Evolutionary conservation across 768 basidiomycete genomes (phyloP).

Genomic region (Lepiota venenata): DNA sequence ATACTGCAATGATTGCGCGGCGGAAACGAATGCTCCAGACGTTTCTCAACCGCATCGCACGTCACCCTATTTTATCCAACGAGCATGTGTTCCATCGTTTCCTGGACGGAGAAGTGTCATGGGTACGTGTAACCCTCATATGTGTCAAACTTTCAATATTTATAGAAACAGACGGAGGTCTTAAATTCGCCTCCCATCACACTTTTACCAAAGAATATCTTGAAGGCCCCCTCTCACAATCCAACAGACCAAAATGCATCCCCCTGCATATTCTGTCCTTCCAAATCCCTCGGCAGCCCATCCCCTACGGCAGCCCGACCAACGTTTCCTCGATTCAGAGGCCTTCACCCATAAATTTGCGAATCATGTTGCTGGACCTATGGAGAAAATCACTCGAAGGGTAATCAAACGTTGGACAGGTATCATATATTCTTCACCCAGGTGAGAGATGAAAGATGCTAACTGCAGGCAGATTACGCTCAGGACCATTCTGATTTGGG

Average conservation of each 20-base stretch:
- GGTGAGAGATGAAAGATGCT: not conserved
- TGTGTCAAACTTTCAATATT: not conserved
- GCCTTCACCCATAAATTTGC: conserved; percentile 95
- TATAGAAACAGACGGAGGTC: conserved; percentile 72
- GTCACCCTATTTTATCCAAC: conserved; percentile 93
- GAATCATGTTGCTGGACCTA: conserved; percentile 82
- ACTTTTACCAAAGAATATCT: conserved; percentile 88
- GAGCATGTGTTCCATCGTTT: conserved; percentile 97
- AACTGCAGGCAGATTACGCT: conserved; percentile 53
- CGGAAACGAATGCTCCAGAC: conserved; percentile 95
- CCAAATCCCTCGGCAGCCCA: conserved; percentile 89
- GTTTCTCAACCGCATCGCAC: conserved; percentile 85
- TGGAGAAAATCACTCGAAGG: conserved; percentile 96
- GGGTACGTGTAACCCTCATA: conserved; percentile 53
- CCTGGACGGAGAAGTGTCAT: conserved; percentile 92
- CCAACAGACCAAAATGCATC: conserved; percentile 78
- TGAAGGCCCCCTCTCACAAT: conserved; percentile 94
- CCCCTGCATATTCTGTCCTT: conserved; percentile 74
- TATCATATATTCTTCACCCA: conserved; percentile 27
- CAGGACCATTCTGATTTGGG: conserved; percentile 91
- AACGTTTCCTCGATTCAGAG: conserved; percentile 94
- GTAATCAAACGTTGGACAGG: conserved; percentile 95
- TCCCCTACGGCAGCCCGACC: conserved; percentile 89
- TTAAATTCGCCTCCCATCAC: conserved; percentile 91
- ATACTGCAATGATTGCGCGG: conserved; percentile 85